phyloP scores from a whole-genome alignment of 2,329 filamentous ascomycete genomes.

The Colletotrichum shisoi region DNA sequence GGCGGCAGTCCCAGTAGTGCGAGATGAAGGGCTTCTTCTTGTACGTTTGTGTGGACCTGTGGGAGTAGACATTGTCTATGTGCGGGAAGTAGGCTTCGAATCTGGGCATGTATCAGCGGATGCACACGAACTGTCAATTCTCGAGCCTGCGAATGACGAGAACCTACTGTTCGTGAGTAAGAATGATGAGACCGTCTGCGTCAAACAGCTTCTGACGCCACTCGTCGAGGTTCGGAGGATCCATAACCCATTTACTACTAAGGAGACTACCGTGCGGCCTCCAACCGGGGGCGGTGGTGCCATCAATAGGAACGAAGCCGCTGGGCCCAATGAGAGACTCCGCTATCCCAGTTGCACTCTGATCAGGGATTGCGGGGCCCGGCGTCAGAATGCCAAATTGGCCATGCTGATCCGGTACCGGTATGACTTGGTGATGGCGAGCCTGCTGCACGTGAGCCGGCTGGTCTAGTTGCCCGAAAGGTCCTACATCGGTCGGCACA shows the following conservation, averaged over 20 bases:
- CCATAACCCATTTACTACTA: slow-evolving; percentile 64
- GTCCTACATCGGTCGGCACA: slow-evolving; percentile 8
- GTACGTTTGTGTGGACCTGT: slow-evolving; percentile 80
- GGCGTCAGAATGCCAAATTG: slow-evolving; percentile 59
- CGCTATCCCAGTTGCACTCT: slow-evolving; percentile 47
- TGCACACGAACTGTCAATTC: slow-evolving; percentile 18
- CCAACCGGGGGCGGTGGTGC: slow-evolving; percentile 34
- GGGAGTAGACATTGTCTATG: slow-evolving; percentile 84
- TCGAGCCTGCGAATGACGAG: not conserved
- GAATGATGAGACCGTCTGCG: slow-evolving; percentile 74
- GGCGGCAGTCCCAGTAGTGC: slow-evolving; percentile 84
- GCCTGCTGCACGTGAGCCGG: not conserved
- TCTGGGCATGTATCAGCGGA: slow-evolving; percentile 52
- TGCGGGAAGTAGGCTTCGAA: slow-evolving; percentile 85
- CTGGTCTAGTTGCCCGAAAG: slow-evolving; percentile 1
- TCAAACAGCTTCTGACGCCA: slow-evolving; percentile 79
- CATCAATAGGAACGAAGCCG: slow-evolving; percentile 33
- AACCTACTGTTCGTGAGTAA: slow-evolving; percentile 76
- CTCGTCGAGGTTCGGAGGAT: slow-evolving; percentile 71
- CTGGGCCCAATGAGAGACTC: slow-evolving; percentile 50
- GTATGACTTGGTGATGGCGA: slow-evolving; percentile 6
- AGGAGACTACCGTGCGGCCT: slow-evolving; percentile 60
- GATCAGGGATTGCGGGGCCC: slow-evolving; percentile 44
- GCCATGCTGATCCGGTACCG: slow-evolving; percentile 45
- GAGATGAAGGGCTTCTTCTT: slow-evolving; percentile 84